phyloP scores from a whole-genome alignment of 1,284 basidiomycete species.

The Sporisorium reilianum region DNA sequence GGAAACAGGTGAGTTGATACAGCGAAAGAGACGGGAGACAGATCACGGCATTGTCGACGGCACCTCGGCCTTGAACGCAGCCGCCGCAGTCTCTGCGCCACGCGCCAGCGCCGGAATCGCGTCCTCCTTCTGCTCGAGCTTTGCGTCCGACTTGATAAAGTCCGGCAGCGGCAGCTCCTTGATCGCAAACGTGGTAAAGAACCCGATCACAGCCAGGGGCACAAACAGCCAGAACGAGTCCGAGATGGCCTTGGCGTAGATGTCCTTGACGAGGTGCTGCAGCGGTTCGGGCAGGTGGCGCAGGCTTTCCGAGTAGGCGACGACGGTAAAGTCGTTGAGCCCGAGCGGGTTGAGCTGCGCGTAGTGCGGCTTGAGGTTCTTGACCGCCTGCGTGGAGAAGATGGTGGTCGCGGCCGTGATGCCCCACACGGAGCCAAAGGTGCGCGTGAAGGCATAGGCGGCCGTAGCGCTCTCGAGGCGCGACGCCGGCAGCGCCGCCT shows the following conservation, averaged over 20 bases:
- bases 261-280: conserved; percentile 7
- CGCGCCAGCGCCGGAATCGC: conserved; percentile 3
- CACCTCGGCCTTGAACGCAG: conserved; percentile 5
- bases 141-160: conserved; percentile 36
- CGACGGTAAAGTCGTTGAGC: conserved; percentile 33
- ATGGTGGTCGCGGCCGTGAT: conserved; percentile 51
- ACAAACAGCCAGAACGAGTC: conserved; percentile 33
- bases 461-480: conserved; percentile 47
- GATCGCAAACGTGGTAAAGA: conserved; percentile 28
- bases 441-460: conserved; percentile 49
- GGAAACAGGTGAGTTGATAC: neutral
- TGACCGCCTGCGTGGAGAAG: conserved; percentile 35
- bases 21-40: neutral
- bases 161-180: conserved; percentile 43
- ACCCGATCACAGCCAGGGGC: conserved; percentile 35
- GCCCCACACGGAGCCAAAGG: conserved; percentile 55
- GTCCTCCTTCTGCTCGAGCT: conserved; percentile 19
- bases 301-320: conserved; percentile 30
- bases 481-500: conserved; percentile 35
- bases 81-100: neutral
- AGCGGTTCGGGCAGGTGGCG: conserved; percentile 25
- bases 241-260: conserved; percentile 32
- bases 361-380: conserved; percentile 15
- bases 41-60: conserved; percentile 18
- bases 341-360: conserved; percentile 32